These are phyloP conservation scores for Alternaria brassicicola DNA, from an alignment of 2,329 filamentous ascomycete species.

Conservation along the genomic window DNA sequence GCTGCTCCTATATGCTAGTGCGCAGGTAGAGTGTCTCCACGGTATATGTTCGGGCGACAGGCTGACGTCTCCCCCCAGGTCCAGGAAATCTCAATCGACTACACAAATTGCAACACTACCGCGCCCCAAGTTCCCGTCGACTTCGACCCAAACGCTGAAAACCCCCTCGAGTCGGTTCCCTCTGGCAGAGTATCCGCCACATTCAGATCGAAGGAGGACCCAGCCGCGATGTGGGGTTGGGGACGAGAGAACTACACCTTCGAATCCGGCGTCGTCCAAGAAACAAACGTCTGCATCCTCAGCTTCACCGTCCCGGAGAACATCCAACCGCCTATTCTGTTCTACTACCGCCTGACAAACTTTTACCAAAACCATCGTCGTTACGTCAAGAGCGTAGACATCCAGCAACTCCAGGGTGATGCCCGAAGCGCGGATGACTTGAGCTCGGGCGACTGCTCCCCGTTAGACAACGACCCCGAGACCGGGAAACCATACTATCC, in stretches of 20 bases:
- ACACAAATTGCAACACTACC: constrained; percentile 73
- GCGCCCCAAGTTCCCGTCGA: constrained; percentile 54
- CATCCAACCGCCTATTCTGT: constrained; percentile 80
- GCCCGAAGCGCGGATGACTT: constrained; percentile 67
- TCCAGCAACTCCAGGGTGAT: constrained; percentile 79
- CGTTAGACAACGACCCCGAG: constrained; percentile 58
- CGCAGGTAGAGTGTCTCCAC: constrained; percentile 63
- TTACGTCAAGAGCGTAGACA: constrained; percentile 89
- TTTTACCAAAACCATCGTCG: constrained; percentile 99
- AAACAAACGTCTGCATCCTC: constrained; percentile 68
- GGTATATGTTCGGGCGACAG: not conserved
- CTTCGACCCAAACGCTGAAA: constrained; percentile 20
- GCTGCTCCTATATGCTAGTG: constrained; percentile 82
- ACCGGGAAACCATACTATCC: constrained; percentile 79
- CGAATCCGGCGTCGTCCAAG: constrained; percentile 20
- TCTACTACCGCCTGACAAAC: constrained; percentile 96
- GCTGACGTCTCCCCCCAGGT: constrained; percentile 62
- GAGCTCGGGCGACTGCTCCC: constrained; percentile 73
- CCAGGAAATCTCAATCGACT: constrained; percentile 89
- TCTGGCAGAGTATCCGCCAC: constrained; percentile 65
- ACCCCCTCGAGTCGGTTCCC: constrained; percentile 60
- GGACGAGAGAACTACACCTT: constrained; percentile 47
- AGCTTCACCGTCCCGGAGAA: constrained; percentile 79
- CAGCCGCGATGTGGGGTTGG: constrained; percentile 43
- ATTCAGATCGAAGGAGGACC: constrained; percentile 66